phyloP scores from a whole-genome alignment of 371 early-diverging fungal species.

The Mucor ambiguus region DNA sequence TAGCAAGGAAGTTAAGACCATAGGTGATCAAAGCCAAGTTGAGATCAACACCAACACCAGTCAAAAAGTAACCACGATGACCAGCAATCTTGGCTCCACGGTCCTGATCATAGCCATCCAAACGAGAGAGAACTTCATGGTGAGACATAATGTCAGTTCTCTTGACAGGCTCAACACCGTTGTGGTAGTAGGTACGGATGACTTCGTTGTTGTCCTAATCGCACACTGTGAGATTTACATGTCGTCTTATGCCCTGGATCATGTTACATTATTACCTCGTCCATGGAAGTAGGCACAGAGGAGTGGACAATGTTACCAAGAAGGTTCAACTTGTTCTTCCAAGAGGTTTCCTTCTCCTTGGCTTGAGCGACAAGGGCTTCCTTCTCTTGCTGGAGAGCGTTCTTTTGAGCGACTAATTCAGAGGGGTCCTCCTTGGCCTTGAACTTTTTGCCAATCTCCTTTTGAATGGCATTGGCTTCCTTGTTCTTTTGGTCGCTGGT shows the following conservation, averaged over 20 bases:
- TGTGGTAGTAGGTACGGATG: slow-evolving; percentile 69
- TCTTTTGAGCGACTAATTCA: slow-evolving; percentile 77
- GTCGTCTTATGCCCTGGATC: background rate
- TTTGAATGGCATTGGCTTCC: slow-evolving; percentile 89
- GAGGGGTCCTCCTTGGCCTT: slow-evolving; percentile 93
- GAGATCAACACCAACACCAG: slow-evolving; percentile 94
- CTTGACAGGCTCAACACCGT: slow-evolving; percentile 62
- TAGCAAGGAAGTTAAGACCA: slow-evolving; percentile 94
- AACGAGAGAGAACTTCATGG: slow-evolving; percentile 90
- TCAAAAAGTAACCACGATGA: slow-evolving; percentile 99
- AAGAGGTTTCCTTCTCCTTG: slow-evolving; percentile 73
- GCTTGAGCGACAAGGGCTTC: slow-evolving; percentile 65
- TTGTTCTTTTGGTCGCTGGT: slow-evolving; percentile 89
- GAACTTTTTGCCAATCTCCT: slow-evolving; percentile 87
- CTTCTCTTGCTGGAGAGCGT: slow-evolving; percentile 72
- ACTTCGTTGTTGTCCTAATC: slow-evolving; percentile 79
- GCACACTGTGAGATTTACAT: background rate
- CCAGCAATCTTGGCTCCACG: slow-evolving; percentile 98
- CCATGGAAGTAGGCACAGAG: slow-evolving; percentile 85
- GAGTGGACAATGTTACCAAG: slow-evolving; percentile 98
- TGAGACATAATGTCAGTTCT: slow-evolving; percentile 82
- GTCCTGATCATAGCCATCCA: slow-evolving; percentile 93
- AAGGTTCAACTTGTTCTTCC: slow-evolving; percentile 69
- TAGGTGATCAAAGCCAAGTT: slow-evolving; percentile 97
- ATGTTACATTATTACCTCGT: slow-evolving; percentile 63